phyloP scores from a whole-genome alignment of 208 protist genomes.

The Wallacemonas sp. region DNA sequence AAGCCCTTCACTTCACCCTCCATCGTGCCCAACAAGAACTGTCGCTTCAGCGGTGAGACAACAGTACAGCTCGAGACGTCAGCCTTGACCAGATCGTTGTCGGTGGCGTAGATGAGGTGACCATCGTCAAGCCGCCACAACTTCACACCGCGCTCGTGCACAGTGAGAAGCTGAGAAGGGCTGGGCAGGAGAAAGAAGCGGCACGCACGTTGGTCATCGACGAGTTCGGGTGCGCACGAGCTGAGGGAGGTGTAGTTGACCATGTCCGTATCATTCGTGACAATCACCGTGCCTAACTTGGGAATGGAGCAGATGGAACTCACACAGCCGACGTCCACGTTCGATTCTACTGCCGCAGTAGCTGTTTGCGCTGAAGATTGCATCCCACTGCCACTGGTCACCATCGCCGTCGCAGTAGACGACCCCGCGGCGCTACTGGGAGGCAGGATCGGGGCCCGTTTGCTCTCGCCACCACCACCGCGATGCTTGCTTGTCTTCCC shows the following conservation, averaged over 20 bases:
- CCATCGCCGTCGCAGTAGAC: too few species aligned
- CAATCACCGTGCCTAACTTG: conserved; percentile 20
- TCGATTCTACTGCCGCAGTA: conserved; percentile 13
- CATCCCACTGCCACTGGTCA: too few species aligned
- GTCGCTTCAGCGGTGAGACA: conserved; percentile 37
- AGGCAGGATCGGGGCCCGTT: too few species aligned
- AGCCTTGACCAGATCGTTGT: conserved; percentile 21
- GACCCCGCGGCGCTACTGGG: too few species aligned
- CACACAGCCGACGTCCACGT: conserved; percentile 6
- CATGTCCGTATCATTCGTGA: conserved; percentile 28
- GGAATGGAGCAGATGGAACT: conserved; percentile 36
- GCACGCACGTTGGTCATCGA: conserved; percentile 40
- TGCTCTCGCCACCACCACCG: too few species aligned
- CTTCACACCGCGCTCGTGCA: conserved; percentile 45
- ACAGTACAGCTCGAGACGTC: conserved; percentile 45
- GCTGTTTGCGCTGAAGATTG: background rate
- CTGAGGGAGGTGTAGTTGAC: conserved; percentile 25
- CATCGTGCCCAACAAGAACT: conserved; percentile 47
- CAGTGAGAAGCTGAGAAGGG: conserved; percentile 30
- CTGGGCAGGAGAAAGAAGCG: conserved; percentile 53
- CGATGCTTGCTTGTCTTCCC: too few species aligned
- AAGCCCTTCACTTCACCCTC: conserved; percentile 45
- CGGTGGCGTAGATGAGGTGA: conserved; percentile 30
- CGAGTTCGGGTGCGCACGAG: conserved; percentile 32
- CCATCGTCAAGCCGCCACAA: conserved; percentile 39